Conservation (phyloP, 2,329 filamentous ascomycete species). For the Calonectria multiphialidica region DNA sequence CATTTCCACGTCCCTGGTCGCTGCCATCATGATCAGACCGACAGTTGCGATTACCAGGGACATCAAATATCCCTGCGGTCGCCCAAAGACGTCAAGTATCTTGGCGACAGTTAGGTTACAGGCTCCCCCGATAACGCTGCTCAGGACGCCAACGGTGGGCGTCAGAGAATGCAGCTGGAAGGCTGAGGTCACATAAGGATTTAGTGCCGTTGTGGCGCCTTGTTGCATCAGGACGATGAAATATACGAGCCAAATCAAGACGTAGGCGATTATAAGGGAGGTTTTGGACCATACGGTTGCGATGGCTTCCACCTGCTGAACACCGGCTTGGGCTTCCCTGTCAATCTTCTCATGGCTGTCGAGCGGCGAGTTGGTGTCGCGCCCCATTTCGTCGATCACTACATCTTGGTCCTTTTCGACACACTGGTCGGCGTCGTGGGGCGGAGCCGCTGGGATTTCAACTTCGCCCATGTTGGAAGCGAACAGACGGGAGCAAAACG, state of each 20-base stretch:
- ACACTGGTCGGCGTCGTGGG: neutral
- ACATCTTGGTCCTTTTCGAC: neutral
- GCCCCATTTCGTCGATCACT: neutral
- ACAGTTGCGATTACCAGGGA: conserved; percentile 62
- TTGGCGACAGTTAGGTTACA: conserved; percentile 74
- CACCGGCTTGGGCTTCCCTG: conserved; percentile 46
- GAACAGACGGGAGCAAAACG: too few relatives aligned
- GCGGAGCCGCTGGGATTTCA: neutral
- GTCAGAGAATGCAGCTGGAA: conserved; percentile 65
- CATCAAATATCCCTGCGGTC: conserved; percentile 70
- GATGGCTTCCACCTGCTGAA: conserved; percentile 55
- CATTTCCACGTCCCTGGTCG: conserved; percentile 57
- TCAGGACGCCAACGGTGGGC: conserved; percentile 63
- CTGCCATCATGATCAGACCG: conserved; percentile 72
- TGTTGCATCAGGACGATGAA: conserved; percentile 60
- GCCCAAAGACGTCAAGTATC: conserved; percentile 73
- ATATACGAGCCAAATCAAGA: conserved; percentile 60
- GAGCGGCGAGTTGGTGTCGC: neutral
- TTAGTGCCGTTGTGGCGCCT: conserved; percentile 50
- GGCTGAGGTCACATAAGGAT: conserved; percentile 60
- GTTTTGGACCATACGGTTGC: conserved; percentile 54
- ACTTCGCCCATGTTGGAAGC: neutral
- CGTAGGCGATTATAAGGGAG: conserved; percentile 54
- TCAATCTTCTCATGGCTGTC: neutral
- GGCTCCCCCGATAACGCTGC: conserved; percentile 67